Base-by-base conservation (phyloP, 441 rosid species). In the Mallotus repandus region DNA sequence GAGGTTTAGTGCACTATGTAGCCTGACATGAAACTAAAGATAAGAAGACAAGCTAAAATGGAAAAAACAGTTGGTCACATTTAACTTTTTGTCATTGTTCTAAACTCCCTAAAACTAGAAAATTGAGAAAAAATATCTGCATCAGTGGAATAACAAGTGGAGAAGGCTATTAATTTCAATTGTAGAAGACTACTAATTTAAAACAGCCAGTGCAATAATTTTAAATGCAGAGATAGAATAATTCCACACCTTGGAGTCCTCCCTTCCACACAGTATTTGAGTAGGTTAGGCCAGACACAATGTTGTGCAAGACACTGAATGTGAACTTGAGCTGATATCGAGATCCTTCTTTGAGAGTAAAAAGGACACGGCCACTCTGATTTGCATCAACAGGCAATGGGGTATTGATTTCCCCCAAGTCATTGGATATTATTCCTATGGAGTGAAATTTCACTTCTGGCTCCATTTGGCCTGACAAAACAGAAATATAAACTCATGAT, bases 201-300 rank as follows among this genome's bases (percentile, higher is more conserved):
- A 3, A 29, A 29, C 32, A 29, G 32, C 32, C 32, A 29, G 2
- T 29, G 32, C 49, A 61, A 72, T 43, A 63, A 66, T 4, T 71
- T 15, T 14, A 35, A 43, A 64, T 59, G 55, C 56, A 66, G 14
- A 18, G 14, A 72, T 53, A 56, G 52, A 54, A 77, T 15, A 58
- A 80, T 70, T 38, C 32, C 46, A 56, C 82, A 92, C 96, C 98
- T 83, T 81, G 88, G 68, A 89, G 71, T 66, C 89, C 93, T 5
- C 90, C 79, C 78, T 90, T 90, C 95, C 97, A 90, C 55, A 92
- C 95, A 0, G 86, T 86, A 61, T 94, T 94, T 63, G 89, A 83
- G 85, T 94, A 94, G 72, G 77, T 85, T 68, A 94, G 97, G 59
- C 97, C 96, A 21, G 96, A 90, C 69, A 90, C 98, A 49, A 94